These are phyloP conservation scores for Glarea lozoyensis DNA, from an alignment of 495 filamentous ascomycete species.

Conservation along the genomic window DNA sequence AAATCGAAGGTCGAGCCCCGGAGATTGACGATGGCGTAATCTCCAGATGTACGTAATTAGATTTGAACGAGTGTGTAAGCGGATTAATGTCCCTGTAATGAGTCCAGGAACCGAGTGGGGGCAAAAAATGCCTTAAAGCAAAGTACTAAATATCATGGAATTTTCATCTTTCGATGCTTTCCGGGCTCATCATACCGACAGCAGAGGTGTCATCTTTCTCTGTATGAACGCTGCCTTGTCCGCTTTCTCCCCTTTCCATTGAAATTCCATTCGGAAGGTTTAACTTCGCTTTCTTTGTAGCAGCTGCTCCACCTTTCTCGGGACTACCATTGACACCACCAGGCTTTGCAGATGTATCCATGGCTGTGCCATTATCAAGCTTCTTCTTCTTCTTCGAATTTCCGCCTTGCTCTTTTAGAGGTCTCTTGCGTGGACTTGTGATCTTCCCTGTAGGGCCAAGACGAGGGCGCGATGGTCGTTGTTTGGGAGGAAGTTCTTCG, in stretches of 20 bases:
- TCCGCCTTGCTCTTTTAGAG: constrained; percentile 63
- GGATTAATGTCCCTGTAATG: no score
- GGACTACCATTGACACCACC: constrained; percentile 26
- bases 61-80: no score
- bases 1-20: no score
- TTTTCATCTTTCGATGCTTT: constrained; percentile 43
- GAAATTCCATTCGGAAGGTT: constrained; percentile 28
- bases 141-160: no score
- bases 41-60: no score
- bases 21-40: no score
- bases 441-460: constrained; percentile 96
- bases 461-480: constrained; percentile 83
- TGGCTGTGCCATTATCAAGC: constrained; percentile 34
- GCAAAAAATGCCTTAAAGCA: no score
- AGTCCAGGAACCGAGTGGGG: no score
- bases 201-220: constrained; percentile 47
- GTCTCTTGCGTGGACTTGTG: constrained; percentile 77
- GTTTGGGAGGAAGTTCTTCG: constrained; percentile 87
- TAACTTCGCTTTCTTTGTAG: constrained; percentile 33
- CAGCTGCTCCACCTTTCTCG: constrained; percentile 30
- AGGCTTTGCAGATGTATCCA: constrained; percentile 31
- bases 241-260: constrained; percentile 42
- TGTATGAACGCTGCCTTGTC: constrained; percentile 40
- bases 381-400: constrained; percentile 71
- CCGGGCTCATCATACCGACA: constrained; percentile 58